A percentile compares a stretch with the other conserved stretches of the same genome.
Evolutionary conservation across 345 rosid genomes (phyloP).

Genomic region (Angophora floribunda): DNA sequence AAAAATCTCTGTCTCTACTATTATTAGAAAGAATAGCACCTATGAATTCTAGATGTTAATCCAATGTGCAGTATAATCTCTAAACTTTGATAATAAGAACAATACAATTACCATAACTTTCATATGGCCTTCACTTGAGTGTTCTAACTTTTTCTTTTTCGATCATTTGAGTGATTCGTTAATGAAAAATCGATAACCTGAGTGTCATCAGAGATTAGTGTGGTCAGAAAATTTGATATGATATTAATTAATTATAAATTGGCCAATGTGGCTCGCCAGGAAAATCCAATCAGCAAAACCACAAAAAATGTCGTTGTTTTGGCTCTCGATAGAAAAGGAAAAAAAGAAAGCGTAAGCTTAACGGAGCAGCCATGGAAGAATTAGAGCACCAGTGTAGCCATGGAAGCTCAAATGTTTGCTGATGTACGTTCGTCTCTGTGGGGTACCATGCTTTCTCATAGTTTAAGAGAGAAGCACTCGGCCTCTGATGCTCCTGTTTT

Average conservation of each 20-base stretch:
- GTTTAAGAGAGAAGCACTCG: not conserved
- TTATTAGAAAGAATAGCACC: not conserved
- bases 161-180: not conserved
- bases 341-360: too few species aligned
- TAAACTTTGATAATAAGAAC: rapidly evolving
- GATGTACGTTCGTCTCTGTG: not conserved
- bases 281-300: too few species aligned
- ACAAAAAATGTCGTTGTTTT: too few species aligned
- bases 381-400: too few species aligned
- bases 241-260: too few species aligned
- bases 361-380: not conserved
- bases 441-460: not conserved
- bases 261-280: not conserved
- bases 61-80: too few species aligned
- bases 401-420: not conserved
- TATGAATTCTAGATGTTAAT: not conserved
- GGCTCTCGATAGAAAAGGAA: too few species aligned
- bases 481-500: not conserved
- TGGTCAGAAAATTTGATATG: not conserved
- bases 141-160: too few species aligned
- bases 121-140: not conserved
- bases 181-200: not conserved
- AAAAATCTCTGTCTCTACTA: not conserved
- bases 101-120: rapidly evolving
- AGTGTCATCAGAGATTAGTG: rapidly evolving